These are phyloP conservation scores for Botrytis fabae DNA, from an alignment of 2,329 filamentous ascomycete species.

Conservation along the genomic window DNA sequence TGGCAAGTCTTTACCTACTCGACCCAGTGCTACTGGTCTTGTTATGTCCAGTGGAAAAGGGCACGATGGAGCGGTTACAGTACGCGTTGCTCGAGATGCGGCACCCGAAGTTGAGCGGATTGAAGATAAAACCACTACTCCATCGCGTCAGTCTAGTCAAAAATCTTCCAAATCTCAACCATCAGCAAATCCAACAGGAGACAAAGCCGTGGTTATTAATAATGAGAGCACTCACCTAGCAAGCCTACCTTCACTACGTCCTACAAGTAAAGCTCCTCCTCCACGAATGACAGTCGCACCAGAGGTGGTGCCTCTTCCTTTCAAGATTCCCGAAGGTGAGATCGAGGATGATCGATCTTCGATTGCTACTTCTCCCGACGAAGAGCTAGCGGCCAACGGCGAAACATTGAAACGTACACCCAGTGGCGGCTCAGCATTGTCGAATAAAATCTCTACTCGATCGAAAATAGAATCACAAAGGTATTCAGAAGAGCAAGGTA, in stretches of 20 bases:
- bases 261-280: slow-evolving; percentile 35
- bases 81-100: slow-evolving; percentile 33
- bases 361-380: slow-evolving; percentile 67
- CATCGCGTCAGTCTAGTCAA: slow-evolving; percentile 47
- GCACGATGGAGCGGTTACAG: slow-evolving; percentile 37
- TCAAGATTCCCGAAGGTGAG: slow-evolving; percentile 55
- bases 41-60: slow-evolving; percentile 47
- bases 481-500: slow-evolving; percentile 33
- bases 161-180: slow-evolving; percentile 25
- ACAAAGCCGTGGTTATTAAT: slow-evolving; percentile 39
- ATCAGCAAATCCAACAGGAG: slow-evolving; percentile 40
- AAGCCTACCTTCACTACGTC: slow-evolving; percentile 35
- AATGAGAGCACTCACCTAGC: slow-evolving; percentile 40
- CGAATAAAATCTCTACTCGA: slow-evolving; percentile 33
- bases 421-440: slow-evolving; percentile 44
- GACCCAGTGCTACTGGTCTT: slow-evolving; percentile 43
- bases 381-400: slow-evolving; percentile 57
- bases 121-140: slow-evolving; percentile 34
- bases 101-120: slow-evolving; percentile 56
- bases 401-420: slow-evolving; percentile 53
- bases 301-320: slow-evolving; percentile 64
- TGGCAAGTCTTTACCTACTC: slow-evolving; percentile 40
- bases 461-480: slow-evolving; percentile 35
- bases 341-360: slow-evolving; percentile 59
- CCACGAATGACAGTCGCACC: slow-evolving; percentile 48